A percentile compares a stretch with the other conserved stretches of the same genome.
Conservation (phyloP, 176 grass and related monocot genomes). For the Eleusine indica region DNA sequence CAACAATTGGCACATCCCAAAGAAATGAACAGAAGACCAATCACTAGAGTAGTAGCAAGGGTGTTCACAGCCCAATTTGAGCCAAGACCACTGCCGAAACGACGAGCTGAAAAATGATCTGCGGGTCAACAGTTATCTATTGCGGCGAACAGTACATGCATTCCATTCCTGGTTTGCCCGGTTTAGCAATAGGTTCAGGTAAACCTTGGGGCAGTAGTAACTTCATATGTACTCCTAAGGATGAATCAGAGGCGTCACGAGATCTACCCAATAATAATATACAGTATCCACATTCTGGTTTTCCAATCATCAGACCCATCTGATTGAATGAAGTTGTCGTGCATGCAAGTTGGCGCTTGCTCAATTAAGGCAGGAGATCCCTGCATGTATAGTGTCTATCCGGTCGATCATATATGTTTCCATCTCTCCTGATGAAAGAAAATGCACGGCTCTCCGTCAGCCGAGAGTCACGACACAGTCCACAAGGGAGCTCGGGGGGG, state of each 20-base stretch:
- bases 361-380: background rate
- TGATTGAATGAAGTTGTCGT: background rate
- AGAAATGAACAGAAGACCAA: background rate
- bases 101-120: too few species aligned
- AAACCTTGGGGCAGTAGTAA: too few species aligned
- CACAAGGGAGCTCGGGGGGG: background rate
- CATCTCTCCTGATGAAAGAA: background rate
- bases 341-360: conserved; percentile 12
- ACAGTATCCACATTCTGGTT: background rate
- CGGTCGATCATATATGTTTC: background rate
- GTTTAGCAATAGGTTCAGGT: too few species aligned
- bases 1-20: background rate
- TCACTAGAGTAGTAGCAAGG: background rate
- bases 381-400: background rate
- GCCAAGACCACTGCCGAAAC: too few species aligned
- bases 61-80: too few species aligned
- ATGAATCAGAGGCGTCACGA: too few species aligned
- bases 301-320: background rate
- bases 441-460: background rate
- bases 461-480: conserved; percentile 1
- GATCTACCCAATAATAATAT: background rate
- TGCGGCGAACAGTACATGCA: too few species aligned
- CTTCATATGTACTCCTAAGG: too few species aligned
- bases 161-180: too few species aligned
- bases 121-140: too few species aligned